Base-by-base conservation (phyloP, 345 rosid species). In the Aurinia saxatilis region DNA sequence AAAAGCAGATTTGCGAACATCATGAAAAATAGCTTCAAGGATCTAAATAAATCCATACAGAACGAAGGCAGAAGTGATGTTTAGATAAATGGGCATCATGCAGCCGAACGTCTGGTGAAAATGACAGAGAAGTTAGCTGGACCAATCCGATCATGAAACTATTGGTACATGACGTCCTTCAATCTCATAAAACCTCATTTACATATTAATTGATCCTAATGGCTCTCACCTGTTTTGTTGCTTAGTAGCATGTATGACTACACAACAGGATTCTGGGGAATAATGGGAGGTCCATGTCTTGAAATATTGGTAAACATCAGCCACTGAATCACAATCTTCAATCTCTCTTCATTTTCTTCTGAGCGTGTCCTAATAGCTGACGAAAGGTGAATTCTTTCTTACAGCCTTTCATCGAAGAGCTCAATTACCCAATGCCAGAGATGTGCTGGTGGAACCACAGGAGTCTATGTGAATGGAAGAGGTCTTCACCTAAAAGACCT, bases 261-360 rank as follows among this genome's bases (percentile, higher is more conserved):
- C 56, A 79, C 77, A 74, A 97, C 90, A 74, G 97, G 99, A 71
- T 93, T 93, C 68, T 93, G 99, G 99, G 97, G 99, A 38, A 56
- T 75, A 33, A 77, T 76, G 47, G 88, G 88, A 5, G 91, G 91
- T 30, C 91, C 80, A 35, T 90, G 97, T 68, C 90, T 82, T 48
- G 97, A 95, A 71, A 87, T 93, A 57, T 73, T 93, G 61, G 99
- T 93, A 81, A 84, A 50, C 84, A 73, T 52, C 54, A 41, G 16
- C 5, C 31, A 52, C 45, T 15, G 33, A 21, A 37, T 52, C 71
- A 44, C 35, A 11, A 6, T 19, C 7, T 6, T 35, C 47, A 51
- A 3, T 6, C 45, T n/a, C n/a, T n/a, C n/a, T n/a, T n/a, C n/a
- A n/a, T n/a, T n/a, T n/a, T 38, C 25, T 21, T 11, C 45, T 19